A percentile compares a stretch with the other conserved stretches of the same genome.
Conservation (phyloP, 2,329 filamentous ascomycete species). For the Dactylellina drechsleri region DNA sequence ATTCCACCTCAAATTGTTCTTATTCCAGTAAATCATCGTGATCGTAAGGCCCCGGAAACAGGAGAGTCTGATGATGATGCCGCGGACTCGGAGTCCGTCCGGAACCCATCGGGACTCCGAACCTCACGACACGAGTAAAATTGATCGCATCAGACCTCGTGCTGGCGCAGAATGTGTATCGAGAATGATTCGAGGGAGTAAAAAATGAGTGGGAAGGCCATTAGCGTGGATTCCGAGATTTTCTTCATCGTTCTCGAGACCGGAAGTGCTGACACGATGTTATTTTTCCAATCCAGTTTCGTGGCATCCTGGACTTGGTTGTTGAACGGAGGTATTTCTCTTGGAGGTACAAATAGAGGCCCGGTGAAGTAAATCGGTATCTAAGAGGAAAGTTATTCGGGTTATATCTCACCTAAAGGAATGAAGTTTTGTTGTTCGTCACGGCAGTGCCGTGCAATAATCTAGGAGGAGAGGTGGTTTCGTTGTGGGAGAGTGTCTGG, state of each 20-base stretch:
- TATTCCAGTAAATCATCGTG: conserved; percentile 47
- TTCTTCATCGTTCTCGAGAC: conserved; percentile 49
- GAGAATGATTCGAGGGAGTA: conserved; percentile 44
- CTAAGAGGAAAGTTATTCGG: conserved; percentile 32
- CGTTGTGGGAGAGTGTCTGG: conserved; percentile 11
- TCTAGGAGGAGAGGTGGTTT: conserved; percentile 30
- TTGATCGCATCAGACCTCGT: conserved; percentile 53
- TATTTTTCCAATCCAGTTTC: conserved; percentile 33
- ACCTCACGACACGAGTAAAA: conserved; percentile 20
- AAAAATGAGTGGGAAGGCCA: conserved; percentile 16
- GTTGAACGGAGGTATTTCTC: not conserved
- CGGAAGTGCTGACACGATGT: conserved; percentile 36
- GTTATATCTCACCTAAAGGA: conserved; percentile 46
- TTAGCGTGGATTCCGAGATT: conserved; percentile 10
- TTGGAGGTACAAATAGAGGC: conserved; percentile 12
- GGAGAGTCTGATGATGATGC: conserved; percentile 54
- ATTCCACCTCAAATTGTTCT: not conserved
- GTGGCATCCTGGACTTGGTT: conserved; percentile 28
- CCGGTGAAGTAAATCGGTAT: conserved; percentile 53
- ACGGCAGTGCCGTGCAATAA: conserved; percentile 12
- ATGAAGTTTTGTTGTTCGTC: conserved; percentile 9
- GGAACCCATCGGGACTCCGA: conserved; percentile 2
- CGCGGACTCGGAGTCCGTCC: not conserved
- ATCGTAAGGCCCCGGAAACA: conserved; percentile 46
- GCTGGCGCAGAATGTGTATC: conserved; percentile 48